Conservation (phyloP, 345 rosid species). For the Carallia pectinifolia region DNA sequence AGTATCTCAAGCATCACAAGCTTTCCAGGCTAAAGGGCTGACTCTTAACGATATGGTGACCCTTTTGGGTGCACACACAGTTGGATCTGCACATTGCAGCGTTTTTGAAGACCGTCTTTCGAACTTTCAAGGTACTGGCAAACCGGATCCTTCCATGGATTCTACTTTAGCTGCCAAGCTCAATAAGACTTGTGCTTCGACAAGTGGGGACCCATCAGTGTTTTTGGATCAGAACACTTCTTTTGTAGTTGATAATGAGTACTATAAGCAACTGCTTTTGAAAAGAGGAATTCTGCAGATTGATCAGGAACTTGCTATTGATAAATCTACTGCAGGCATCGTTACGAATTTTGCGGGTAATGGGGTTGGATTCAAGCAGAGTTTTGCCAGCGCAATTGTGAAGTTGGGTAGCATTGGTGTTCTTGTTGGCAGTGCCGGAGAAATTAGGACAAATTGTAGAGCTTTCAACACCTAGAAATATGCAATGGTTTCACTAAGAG, state of each 20-base stretch:
- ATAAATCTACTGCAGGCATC: slow-evolving; percentile 37
- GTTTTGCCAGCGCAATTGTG: slow-evolving; percentile 60
- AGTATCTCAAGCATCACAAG: slow-evolving; percentile 33
- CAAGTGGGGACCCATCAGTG: slow-evolving; percentile 41
- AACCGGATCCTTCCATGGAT: slow-evolving; percentile 58
- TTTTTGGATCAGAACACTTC: slow-evolving; percentile 63
- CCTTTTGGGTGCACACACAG: slow-evolving; percentile 73
- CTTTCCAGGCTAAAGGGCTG: slow-evolving; percentile 47
- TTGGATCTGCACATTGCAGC: slow-evolving; percentile 66
- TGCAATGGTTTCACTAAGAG: not conserved
- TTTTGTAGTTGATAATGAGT: slow-evolving; percentile 46
- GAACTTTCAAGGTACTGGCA: slow-evolving; percentile 40
- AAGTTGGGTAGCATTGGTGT: slow-evolving; percentile 51
- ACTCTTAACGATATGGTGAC: slow-evolving; percentile 56
- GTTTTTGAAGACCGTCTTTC: slow-evolving; percentile 54
- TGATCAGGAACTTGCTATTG: slow-evolving; percentile 58
- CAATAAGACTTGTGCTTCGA: slow-evolving; percentile 30
- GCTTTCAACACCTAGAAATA: slow-evolving; percentile 32
- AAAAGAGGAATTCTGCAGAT: slow-evolving; percentile 56
- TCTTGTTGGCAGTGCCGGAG: slow-evolving; percentile 56
- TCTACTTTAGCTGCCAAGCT: slow-evolving; percentile 38
- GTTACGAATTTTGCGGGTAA: slow-evolving; percentile 44
- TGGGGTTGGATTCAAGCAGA: slow-evolving; percentile 26
- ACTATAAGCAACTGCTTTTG: slow-evolving; percentile 37
- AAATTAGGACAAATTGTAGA: slow-evolving; percentile 61